phyloP scores from a whole-genome alignment of 768 basidiomycete species.

The Sarcomyxa edulis region DNA sequence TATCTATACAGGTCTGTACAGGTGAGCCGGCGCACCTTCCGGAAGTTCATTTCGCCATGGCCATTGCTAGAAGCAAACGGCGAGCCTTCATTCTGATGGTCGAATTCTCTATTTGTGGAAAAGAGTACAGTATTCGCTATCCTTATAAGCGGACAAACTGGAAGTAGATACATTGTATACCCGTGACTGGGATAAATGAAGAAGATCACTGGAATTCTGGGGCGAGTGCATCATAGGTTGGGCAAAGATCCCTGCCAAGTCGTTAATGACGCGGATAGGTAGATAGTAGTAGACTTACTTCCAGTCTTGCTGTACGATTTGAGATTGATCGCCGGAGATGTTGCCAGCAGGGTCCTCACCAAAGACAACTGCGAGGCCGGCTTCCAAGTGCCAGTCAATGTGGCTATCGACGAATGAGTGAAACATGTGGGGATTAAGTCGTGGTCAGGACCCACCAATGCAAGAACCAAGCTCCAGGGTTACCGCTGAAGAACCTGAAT shows the following conservation, averaged over 20 bases:
- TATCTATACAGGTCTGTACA: no score
- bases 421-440: not conserved
- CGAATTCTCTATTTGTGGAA: no score
- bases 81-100: no score
- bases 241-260: slow-evolving; percentile 2
- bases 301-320: slow-evolving; percentile 26
- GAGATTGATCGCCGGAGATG: slow-evolving; percentile 20
- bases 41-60: no score
- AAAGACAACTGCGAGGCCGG: slow-evolving; percentile 29
- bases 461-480: slow-evolving; percentile 57
- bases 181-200: no score
- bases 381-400: slow-evolving; percentile 32
- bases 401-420: slow-evolving; percentile 14
- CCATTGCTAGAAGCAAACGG: no score
- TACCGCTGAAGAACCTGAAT: slow-evolving; percentile 38
- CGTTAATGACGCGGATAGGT: no score
- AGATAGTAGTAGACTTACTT: slow-evolving; percentile 4
- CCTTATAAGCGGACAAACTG: no score
- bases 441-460: slow-evolving; percentile 24
- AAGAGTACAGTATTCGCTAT: no score
- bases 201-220: slow-evolving; percentile 7
- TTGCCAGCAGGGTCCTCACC: slow-evolving; percentile 23
- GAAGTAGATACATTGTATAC: no score
- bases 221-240: slow-evolving; percentile 4
- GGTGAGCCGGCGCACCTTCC: no score